Base-by-base conservation (phyloP, 306 rosid genomes). In the Cucumis hystrix region DNA sequence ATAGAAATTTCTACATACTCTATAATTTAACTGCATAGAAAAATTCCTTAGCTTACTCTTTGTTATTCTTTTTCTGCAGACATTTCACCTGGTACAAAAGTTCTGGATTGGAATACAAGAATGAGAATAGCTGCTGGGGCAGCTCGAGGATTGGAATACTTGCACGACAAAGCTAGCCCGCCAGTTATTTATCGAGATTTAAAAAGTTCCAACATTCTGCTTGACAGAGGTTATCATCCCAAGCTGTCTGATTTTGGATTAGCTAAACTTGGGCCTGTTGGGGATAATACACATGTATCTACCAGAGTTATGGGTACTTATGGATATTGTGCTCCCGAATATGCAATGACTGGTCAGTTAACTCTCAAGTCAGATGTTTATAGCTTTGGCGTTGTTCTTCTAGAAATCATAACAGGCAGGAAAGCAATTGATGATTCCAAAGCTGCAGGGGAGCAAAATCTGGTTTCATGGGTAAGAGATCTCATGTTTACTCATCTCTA, bases 221-320 rank as follows among this genome's bases (percentile, higher is more conserved):
- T 95, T 23, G 91, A 83, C 39, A 91, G 92, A 87, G 91, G 87
- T 23, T 94, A 91, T 86, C 88, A 87, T 82, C 93, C 98, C 13
- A 92, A 92, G 81, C 85, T 95, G 77, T 95, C 98, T 47, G 98
- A 92, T 85, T 95, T 95, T 78, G 97, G 97, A 60, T 83, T 95
- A 82, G 97, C 98, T 72, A 95, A 92, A 84, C 89, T 95, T 16
- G 99, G 99, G 8, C 98, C 98, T 5, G 96, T 95, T 18, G 98
- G 97, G 69, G 97, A 92, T 70, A 88, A 90, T 85, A 90, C 97
- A 45, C 96, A 90, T 75, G 97, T 91, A 23, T 94, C 97, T 21
- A 92, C 98, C n/a, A 89, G 98, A 86, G 97, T 95, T 47, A 92
- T 89, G 97, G 99, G 99, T 9, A 95, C 97, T 55, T 89, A 92